Evolutionary conservation across 169 alveolate genomes (phyloP), one percentile per base, ranked within the genome.

Genomic region (Babesia caballi): DNA sequence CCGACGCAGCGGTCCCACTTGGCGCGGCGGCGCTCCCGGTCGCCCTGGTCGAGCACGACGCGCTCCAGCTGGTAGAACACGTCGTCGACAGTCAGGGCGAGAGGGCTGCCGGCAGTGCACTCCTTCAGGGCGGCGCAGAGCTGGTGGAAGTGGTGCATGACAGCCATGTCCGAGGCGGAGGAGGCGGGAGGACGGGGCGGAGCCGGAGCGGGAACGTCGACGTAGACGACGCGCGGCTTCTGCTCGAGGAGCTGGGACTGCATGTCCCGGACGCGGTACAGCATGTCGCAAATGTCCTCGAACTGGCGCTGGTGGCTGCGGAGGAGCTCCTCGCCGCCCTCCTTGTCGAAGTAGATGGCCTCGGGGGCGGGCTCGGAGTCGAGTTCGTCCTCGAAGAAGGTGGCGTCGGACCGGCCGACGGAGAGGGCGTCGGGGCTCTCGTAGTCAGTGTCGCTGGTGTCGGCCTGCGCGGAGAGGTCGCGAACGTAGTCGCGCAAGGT

Each of bases 31-130:
- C 46, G 61, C 9, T 58, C 82, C 8, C 50, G 60, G 52, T 49
- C 54, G 25, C 66, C 82, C 38, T 32, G 61, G 40, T 50, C 63
- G 6, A 54, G 61, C 56, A 54, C 21, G 1, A 71, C 61, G 19
- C 35, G 52, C 63, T 71, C 82, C 56, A 71, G 7, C 66, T 71
- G 82, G 65, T 71, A 71, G 21, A 71, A 49, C 41, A 71, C 63
- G 50, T 71, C 82, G 32, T 71, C 82, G 21, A 71, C 56, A 21
- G 35, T 49, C 17, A 71, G 72, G 11, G 61, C 46, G 17, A 49
- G 30, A 11, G 82, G 74, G 7, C 54, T 58, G 14, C 73, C 82
- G 32, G 46, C 47, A 4, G 38, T 21, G 14, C 3, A 47, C 33
- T 71, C 82, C 73, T 60, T 71, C 49, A 71, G 36, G 14, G 66